phyloP scores from a whole-genome alignment of 2,329 filamentous ascomycete species.

The Aspergillus oerlinghausenensis region DNA sequence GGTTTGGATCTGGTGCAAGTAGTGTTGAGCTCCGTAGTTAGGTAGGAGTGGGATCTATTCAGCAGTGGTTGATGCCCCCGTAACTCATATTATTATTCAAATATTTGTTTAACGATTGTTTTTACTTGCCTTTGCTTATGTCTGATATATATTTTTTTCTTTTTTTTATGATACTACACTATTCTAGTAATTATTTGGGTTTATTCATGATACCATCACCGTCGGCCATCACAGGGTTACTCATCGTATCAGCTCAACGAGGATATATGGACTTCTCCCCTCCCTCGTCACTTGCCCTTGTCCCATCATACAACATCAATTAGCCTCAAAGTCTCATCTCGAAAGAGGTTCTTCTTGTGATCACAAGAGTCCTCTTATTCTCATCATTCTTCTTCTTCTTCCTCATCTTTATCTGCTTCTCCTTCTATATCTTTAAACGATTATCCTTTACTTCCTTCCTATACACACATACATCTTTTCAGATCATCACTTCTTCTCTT shows the following conservation, averaged over 20 bases:
- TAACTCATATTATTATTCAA: background rate
- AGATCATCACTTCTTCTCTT: slow-evolving; percentile 3
- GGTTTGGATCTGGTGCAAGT: too few relatives aligned
- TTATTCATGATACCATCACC: background rate
- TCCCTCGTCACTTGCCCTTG: slow-evolving; percentile 14
- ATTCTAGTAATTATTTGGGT: background rate
- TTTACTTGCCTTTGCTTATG: background rate
- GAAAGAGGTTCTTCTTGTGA: slow-evolving; percentile 8
- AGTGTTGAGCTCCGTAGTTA: background rate
- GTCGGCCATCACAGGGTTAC: background rate
- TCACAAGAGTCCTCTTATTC: slow-evolving; percentile 10
- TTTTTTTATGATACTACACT: background rate
- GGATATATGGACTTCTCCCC: slow-evolving; percentile 17
- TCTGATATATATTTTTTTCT: background rate
- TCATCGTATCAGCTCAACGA: background rate
- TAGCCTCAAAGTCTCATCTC: slow-evolving; percentile 10
- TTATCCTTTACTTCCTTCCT: slow-evolving; percentile 10
- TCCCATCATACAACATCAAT: slow-evolving; percentile 10
- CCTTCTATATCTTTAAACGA: slow-evolving; percentile 4
- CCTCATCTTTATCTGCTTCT: background rate
- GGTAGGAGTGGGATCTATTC: background rate
- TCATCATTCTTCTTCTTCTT: slow-evolving; percentile 1
- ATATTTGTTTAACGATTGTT: background rate
- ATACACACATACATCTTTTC: slow-evolving; percentile 8
- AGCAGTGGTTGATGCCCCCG: background rate